phyloP scores from a whole-genome alignment of 2,329 filamentous ascomycete species.

The Claviceps sp. region DNA sequence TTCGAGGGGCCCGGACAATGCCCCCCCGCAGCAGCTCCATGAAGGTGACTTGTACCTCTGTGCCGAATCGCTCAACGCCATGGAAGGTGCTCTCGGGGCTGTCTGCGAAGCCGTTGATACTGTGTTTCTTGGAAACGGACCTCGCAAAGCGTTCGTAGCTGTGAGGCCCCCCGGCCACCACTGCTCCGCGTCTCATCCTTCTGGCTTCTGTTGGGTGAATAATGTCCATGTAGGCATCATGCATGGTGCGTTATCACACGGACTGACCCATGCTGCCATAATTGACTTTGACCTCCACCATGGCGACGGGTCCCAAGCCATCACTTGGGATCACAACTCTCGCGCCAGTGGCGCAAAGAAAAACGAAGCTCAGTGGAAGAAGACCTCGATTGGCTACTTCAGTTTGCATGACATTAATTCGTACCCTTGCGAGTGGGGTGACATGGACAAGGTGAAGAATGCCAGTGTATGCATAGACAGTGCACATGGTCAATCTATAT shows the following conservation, averaged over 20 bases:
- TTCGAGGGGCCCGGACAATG: conserved; percentile 32
- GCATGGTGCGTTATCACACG: conserved; percentile 72
- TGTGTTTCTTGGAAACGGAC: conserved; percentile 50
- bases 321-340: conserved; percentile 81
- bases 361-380: conserved; percentile 65
- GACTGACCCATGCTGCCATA: conserved; percentile 84
- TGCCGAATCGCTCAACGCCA: conserved; percentile 68
- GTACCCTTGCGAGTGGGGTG: conserved; percentile 90
- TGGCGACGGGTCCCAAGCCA: conserved; percentile 88
- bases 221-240: conserved; percentile 96
- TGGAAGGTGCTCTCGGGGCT: conserved; percentile 83
- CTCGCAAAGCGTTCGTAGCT: conserved; percentile 75
- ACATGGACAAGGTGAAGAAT: conserved; percentile 83
- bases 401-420: conserved; percentile 98
- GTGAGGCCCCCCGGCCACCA: conserved; percentile 92
- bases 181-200: conserved; percentile 78
- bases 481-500: conserved; percentile 84
- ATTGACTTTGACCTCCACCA: conserved; percentile 88
- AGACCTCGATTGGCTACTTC: conserved; percentile 85
- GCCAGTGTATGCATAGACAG: conserved; percentile 91
- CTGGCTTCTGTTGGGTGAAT: conserved; percentile 97
- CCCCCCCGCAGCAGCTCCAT: conserved; percentile 50
- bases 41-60: conserved; percentile 88
- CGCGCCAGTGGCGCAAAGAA: conserved; percentile 49
- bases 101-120: conserved; percentile 87